Evolutionary conservation across 345 rosid genomes (phyloP).

Genomic region (Salix arbutifolia): DNA sequence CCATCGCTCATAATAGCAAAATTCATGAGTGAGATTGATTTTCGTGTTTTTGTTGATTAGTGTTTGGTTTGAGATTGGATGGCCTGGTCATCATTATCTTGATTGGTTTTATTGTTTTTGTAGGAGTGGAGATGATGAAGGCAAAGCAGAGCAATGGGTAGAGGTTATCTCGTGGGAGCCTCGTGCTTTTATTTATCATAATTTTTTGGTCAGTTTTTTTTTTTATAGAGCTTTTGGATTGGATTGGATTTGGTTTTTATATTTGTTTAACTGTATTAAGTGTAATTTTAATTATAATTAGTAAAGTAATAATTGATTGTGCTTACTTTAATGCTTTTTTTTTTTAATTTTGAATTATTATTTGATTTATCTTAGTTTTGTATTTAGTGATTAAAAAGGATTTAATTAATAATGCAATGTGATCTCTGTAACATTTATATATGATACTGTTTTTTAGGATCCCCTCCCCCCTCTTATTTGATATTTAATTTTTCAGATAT

Average conservation of each 20-base stretch:
- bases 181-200: slow-evolving; percentile 76
- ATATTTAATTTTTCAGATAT: neutral
- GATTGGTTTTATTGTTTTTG: slow-evolving; percentile 4
- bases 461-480: neutral
- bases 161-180: slow-evolving; percentile 97
- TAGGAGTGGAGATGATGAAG: slow-evolving; percentile 45
- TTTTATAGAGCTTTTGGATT: neutral
- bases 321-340: neutral
- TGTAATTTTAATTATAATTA: neutral
- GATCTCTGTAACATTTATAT: neutral
- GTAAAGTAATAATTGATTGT: no score
- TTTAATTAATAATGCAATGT: neutral
- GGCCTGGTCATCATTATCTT: slow-evolving; percentile 7
- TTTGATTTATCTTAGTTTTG: neutral
- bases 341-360: neutral
- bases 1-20: slow-evolving; percentile 43
- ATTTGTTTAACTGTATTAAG: neutral
- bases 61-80: neutral
- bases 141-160: slow-evolving; percentile 61
- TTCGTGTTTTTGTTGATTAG: neutral
- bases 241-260: neutral
- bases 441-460: neutral
- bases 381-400: no score
- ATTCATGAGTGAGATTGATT: slow-evolving; percentile 28
- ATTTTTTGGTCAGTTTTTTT: slow-evolving; percentile 65